Evolutionary conservation across 140 eudicot genomes (phyloP).

Genomic region (Flaveria floridana): DNA sequence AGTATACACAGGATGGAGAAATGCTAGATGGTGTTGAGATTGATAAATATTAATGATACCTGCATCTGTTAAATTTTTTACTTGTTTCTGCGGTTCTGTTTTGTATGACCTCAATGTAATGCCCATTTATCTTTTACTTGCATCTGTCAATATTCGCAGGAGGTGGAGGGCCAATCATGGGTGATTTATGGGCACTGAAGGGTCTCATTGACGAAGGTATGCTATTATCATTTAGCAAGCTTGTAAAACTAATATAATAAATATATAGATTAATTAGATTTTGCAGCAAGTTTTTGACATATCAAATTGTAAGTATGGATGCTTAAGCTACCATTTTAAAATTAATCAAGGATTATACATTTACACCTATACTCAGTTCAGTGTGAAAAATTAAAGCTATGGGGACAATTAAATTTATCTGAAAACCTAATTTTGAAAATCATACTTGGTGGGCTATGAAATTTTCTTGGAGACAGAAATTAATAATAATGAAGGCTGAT

Average conservation of each 20-base stretch:
- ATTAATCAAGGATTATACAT: background rate
- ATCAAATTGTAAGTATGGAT: constrained; percentile 5
- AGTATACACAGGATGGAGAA: background rate
- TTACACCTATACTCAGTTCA: constrained; percentile 6
- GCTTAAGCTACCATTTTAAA: constrained; percentile 13
- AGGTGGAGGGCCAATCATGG: constrained; percentile 95
- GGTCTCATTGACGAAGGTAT: constrained; percentile 93
- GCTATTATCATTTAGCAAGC: constrained; percentile 17
- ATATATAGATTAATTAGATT: background rate
- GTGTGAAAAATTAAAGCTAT: background rate
- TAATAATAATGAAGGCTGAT: background rate
- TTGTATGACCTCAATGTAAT: background rate
- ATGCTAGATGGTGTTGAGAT: background rate
- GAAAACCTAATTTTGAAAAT: constrained; percentile 13
- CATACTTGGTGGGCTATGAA: constrained; percentile 1
- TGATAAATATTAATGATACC: constrained; percentile 1
- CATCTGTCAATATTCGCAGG: constrained; percentile 43
- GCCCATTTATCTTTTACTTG: background rate
- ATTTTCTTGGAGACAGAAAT: constrained; percentile 3
- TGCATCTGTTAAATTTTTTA: background rate
- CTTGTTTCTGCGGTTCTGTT: constrained; percentile 15
- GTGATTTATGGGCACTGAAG: constrained; percentile 95
- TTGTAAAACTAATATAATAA: constrained; percentile 3
- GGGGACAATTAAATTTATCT: constrained; percentile 14
- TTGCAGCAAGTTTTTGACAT: constrained; percentile 13